Evolutionary conservation across 257 asterid genomes (phyloP), one percentile per base, ranked within the genome.

Genomic region (Solanum piurae): DNA sequence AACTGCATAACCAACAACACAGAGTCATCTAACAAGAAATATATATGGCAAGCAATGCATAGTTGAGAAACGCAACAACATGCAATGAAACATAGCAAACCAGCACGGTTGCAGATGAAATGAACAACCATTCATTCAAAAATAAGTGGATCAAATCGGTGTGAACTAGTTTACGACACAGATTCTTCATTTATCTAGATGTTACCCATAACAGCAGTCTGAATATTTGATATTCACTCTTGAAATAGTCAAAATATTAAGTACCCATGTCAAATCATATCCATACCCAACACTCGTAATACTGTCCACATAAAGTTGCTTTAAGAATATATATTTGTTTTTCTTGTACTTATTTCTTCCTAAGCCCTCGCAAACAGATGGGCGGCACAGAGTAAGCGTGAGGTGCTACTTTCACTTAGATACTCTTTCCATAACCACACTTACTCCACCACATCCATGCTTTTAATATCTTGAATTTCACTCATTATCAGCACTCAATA

Each of bases 1-100:
- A 94, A 93, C 98, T 95, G 98, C 91, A 49, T 18, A 91, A 82
- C 31, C 75, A 86, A 9, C 87, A 21, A 86, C 89, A 66, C 37
- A 82, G 86, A 44, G 88, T 31, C 37, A 34, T 31, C 18, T 11
- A 8, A 74, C 23, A 86, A 29, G 77, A 90, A 68, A 33, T 64
- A 18, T 20, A 18, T 66, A 77, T 80, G 21, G 18, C 83, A 55
- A 25, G 62, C 84, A 42, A 0, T 12, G 37, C n/a, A 77, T 77
- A 9, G 64, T 13, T 1, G 84, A 25, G 84, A 18, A 49, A 49
- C 2, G 8, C 20, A 49, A 49, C 3, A 16, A 29, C 44, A 82
- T 82, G 69, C 29, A 31, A 49, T 82, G 69, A 66, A 20, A 25
- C 86, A 82, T 31, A 82, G 55, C 6, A 49, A 29, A 5, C 44